These are phyloP conservation scores for Murraya koenigii DNA, from an alignment of 345 rosid species.

Conservation along the genomic window DNA sequence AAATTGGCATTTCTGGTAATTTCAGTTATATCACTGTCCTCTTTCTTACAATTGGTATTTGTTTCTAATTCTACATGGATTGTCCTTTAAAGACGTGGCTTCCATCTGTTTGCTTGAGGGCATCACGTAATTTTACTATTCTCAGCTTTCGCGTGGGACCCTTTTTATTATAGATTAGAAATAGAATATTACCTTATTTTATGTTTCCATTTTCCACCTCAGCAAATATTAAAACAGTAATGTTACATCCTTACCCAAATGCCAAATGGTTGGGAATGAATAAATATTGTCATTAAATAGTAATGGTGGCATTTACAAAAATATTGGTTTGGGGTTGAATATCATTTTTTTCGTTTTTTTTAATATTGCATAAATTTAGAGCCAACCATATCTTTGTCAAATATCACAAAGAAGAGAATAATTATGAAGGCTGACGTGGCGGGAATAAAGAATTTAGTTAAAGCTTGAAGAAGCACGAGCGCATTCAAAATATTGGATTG, in stretches of 20 bases:
- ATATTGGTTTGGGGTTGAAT: too few relatives aligned
- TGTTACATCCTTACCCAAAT: not conserved
- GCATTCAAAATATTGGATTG: not conserved
- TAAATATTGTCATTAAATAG: too few relatives aligned
- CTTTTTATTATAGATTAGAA: not conserved
- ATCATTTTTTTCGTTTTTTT: not conserved
- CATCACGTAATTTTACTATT: not conserved
- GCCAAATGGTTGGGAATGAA: not conserved
- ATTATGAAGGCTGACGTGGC: not conserved
- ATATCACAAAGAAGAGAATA: not conserved
- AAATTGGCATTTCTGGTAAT: conserved; percentile 7
- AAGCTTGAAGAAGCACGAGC: not conserved
- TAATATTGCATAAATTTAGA: not conserved
- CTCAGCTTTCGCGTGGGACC: not conserved
- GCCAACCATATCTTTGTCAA: not conserved
- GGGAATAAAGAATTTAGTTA: not conserved
- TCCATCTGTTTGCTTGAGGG: not conserved
- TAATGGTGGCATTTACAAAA: not conserved
- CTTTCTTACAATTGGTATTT: not conserved
- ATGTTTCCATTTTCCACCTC: not conserved
- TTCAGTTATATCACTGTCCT: not conserved
- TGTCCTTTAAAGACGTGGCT: not conserved
- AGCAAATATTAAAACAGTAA: not conserved
- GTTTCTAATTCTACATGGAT: not conserved
- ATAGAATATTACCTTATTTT: too few relatives aligned